A percentile compares a stretch with the other conserved stretches of the same genome.
phyloP scores from a whole-genome alignment of 805 yeast genomes.

The Myxozyma vanderwaltii region DNA sequence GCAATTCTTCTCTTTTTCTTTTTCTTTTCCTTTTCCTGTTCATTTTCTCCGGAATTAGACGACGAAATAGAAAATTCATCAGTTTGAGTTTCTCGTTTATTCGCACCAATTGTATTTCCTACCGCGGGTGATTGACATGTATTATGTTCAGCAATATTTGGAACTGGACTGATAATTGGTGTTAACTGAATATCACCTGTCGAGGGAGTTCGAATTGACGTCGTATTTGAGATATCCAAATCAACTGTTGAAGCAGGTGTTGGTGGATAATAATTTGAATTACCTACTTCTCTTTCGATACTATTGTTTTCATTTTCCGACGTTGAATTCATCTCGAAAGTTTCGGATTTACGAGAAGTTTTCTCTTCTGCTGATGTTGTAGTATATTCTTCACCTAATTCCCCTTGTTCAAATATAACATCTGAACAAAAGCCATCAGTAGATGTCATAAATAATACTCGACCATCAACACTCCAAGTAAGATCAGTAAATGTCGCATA shows the following conservation, averaged over 20 bases:
- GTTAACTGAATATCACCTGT: constrained; percentile 9
- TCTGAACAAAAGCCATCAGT: constrained; percentile 92
- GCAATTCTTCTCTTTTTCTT: constrained; percentile 28
- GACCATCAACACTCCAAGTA: constrained; percentile 81
- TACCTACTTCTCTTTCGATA: not conserved
- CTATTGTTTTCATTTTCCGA: not conserved
- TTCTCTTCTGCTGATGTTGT: no score
- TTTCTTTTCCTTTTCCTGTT: constrained; percentile 1
- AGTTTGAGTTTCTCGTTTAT: not conserved
- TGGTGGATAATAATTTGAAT: no score
- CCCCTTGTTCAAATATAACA: constrained; percentile 54
- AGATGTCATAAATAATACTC: constrained; percentile 68
- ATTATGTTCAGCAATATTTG: constrained; percentile 10
- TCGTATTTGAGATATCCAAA: not conserved
- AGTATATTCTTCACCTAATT: constrained; percentile 55
- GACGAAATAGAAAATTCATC: no score
- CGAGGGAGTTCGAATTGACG: constrained; percentile 21
- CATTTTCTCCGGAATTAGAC: no score
- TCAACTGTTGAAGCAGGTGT: no score
- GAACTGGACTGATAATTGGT: constrained; percentile 28
- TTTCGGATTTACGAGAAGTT: no score
- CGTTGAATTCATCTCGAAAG: not conserved
- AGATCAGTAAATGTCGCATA: constrained; percentile 87
- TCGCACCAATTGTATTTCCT: not conserved
- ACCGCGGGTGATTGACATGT: not conserved